Evolutionary conservation across 768 basidiomycete genomes (phyloP).

Genomic region (Inosperma sp.): DNA sequence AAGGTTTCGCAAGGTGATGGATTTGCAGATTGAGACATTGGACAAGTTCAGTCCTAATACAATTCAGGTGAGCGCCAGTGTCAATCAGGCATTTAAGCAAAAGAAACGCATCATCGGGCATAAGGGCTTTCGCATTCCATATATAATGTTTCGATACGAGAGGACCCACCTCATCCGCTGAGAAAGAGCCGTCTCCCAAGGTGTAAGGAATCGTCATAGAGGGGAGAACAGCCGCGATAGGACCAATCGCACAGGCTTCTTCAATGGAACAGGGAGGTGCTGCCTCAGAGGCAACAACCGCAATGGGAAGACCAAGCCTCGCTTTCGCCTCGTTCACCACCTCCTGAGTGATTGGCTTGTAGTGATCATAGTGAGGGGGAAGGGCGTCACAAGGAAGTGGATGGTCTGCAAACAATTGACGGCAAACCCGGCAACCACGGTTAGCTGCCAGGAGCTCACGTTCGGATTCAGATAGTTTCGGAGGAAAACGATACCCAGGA

Average conservation of each 20-base stretch:
- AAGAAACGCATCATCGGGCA: neutral
- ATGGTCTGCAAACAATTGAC: neutral
- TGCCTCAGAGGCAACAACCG: neutral
- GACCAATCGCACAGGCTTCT: neutral
- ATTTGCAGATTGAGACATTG: neutral
- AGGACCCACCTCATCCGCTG: neutral
- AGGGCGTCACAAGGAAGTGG: neutral
- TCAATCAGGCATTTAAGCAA: neutral
- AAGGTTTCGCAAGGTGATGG: slow-evolving; percentile 1
- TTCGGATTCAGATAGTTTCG: no score
- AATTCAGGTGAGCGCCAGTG: slow-evolving; percentile 1
- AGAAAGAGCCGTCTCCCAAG: neutral
- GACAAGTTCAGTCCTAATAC: slow-evolving; percentile 6
- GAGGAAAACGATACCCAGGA: no score
- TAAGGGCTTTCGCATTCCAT: neutral
- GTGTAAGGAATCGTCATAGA: neutral
- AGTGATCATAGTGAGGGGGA: neutral
- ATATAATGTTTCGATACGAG: neutral
- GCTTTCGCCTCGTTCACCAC: no score
- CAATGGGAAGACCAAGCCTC: neutral
- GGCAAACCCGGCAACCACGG: neutral
- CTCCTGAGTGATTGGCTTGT: neutral
- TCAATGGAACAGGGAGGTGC: neutral
- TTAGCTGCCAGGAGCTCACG: no score
- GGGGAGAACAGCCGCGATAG: neutral